phyloP scores from a whole-genome alignment of 164 flowering plant genomes.

The Santalum album region DNA sequence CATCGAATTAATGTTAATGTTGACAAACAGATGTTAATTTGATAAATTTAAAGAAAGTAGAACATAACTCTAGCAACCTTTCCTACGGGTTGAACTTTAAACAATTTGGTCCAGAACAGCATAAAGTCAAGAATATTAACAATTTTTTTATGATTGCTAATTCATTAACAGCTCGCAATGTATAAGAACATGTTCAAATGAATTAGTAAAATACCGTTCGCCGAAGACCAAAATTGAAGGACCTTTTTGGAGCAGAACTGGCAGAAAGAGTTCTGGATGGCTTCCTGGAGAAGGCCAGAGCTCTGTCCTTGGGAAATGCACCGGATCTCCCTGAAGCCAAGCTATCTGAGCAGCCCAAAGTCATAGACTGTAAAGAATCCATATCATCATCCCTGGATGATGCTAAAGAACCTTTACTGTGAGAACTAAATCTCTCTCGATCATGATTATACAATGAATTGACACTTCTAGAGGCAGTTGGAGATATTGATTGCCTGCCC shows the following conservation, averaged over 20 bases:
- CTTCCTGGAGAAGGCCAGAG: constrained; percentile 43
- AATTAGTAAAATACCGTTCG: constrained; percentile 52
- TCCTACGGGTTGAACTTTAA: too few species aligned
- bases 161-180: too few species aligned
- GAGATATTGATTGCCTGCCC: constrained; percentile 80
- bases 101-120: too few species aligned
- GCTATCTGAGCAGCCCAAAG: constrained; percentile 32
- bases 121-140: background rate
- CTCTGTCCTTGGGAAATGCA: constrained; percentile 41
- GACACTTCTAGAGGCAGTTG: constrained; percentile 76
- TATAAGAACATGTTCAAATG: background rate
- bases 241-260: constrained; percentile 83
- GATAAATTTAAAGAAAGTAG: too few species aligned
- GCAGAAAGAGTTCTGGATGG: constrained; percentile 36
- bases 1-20: too few species aligned
- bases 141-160: background rate
- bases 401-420: constrained; percentile 74
- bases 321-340: constrained; percentile 35
- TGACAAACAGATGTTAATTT: too few species aligned
- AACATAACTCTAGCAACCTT: too few species aligned
- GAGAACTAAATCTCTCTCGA: constrained; percentile 56
- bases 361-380: constrained; percentile 63
- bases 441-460: constrained; percentile 74
- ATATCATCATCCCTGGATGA: constrained; percentile 90
- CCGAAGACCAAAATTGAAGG: constrained; percentile 69